Evolutionary conservation across 1,139 yeast species (phyloP), one percentile per base, ranked within the genome.

Genomic region (Groenewaldozyma auringiensis): DNA sequence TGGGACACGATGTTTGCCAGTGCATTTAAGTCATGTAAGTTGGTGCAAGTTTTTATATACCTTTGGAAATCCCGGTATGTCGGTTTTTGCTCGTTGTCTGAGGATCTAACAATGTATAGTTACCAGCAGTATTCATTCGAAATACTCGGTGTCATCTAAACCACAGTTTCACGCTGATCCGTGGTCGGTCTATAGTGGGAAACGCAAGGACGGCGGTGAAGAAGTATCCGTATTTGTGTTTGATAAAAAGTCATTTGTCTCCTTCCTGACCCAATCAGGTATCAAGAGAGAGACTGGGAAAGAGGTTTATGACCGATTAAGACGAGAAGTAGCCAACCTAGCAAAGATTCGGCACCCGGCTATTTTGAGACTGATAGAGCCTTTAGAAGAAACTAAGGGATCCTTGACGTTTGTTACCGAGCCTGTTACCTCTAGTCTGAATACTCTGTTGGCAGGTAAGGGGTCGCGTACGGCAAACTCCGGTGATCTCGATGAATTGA

Each of bases 291-390:
- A 60, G 22, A 52, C 59, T 16, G 53, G 57, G 4, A 67, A 67
- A 42, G 76, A 71, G 40, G 72, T 76, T 1, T 74, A 69, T 47
- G 72, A 69, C 21, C 64, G 75, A 32, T 61, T 83, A 42, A 68
- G 75, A 47, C 62, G 68, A 13, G 82, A 87, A 57, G 83, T 88
- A 2, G 69, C 78, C 27, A 82, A 83, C 51, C 67, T 89, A 59
- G 78, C 94, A 29, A 84, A 83, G 62, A 69, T 89, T 53, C 83
- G 87, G 53, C 98, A 92, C 60, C 97, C 98, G 0, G 84, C 86
- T 52, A 72, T 92, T 37, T 67, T 92, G 41, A 81, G 89, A 3
- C 72, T 92, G 8, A 77, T 84, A 42, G 97, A 89, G 62, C 94
- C 94, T 0, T 64, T 89, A 49, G 97, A 92, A 61, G 95, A 88